Percentiles rank a stretch among this genome's conserved stretches.
These are phyloP conservation scores for Fusarium cicatricum DNA, from an alignment of 2,329 filamentous ascomycete species.

Conservation along the genomic window DNA sequence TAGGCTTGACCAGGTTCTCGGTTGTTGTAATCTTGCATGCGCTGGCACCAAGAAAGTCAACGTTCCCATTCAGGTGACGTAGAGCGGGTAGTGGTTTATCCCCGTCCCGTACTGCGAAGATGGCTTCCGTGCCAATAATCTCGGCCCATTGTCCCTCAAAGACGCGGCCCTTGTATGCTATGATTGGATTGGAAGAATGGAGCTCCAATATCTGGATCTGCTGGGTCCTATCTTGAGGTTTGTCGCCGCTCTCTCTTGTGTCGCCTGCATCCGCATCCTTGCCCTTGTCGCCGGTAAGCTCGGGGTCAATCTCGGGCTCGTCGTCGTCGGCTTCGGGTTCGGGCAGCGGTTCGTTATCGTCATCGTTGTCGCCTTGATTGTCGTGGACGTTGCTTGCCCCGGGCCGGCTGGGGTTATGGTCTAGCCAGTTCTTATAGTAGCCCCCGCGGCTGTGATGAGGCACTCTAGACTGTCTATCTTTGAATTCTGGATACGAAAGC, in stretches of 20 bases:
- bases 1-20: slow-evolving; percentile 66
- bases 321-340: slow-evolving; percentile 49
- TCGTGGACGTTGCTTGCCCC: slow-evolving; percentile 18
- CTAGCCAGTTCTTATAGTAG: slow-evolving; percentile 56
- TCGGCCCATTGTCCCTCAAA: slow-evolving; percentile 85
- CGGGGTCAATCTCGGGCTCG: slow-evolving; percentile 37
- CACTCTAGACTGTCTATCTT: slow-evolving; percentile 52
- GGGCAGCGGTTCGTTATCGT: slow-evolving; percentile 44
- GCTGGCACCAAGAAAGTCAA: slow-evolving; percentile 77
- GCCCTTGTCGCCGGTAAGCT: slow-evolving; percentile 33
- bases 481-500: slow-evolving; percentile 67
- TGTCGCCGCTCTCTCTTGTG: slow-evolving; percentile 25
- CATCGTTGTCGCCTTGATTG: slow-evolving; percentile 38
- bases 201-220: slow-evolving; percentile 84
- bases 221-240: slow-evolving; percentile 20
- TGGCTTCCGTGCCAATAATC: slow-evolving; percentile 83
- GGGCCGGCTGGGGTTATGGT: slow-evolving; percentile 40
- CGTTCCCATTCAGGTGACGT: slow-evolving; percentile 62
- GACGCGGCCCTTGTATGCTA: slow-evolving; percentile 80
- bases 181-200: slow-evolving; percentile 76
- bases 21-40: slow-evolving; percentile 74
- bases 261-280: slow-evolving; percentile 24
- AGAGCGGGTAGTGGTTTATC: slow-evolving; percentile 58
- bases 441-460: slow-evolving; percentile 53
- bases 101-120: slow-evolving; percentile 67